Evolutionary conservation across 441 rosid genomes (phyloP).

Genomic region (Mallotus repandus): DNA sequence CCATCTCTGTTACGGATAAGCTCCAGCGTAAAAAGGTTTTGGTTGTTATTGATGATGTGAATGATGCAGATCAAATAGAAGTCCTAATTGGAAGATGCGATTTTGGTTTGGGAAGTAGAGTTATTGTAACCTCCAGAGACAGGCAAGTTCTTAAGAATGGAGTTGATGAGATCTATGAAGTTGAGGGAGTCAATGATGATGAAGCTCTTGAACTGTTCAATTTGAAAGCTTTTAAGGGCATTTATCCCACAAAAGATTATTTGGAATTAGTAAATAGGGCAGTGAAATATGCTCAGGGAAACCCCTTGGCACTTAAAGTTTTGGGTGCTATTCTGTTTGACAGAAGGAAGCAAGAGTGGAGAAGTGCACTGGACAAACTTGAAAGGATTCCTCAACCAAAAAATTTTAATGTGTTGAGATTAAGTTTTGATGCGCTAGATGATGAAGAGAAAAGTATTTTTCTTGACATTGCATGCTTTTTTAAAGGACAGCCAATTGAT

Average conservation of each 20-base stretch:
- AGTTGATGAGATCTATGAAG: conserved; percentile 11
- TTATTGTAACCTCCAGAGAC: conserved; percentile 15
- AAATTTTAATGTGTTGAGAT: conserved; percentile 1
- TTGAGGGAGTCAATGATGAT: not conserved
- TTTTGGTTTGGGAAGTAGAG: conserved; percentile 7
- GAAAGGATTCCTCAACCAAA: not conserved
- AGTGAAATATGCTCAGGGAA: conserved; percentile 7
- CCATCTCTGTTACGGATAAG: not conserved
- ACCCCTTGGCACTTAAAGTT: conserved; percentile 23
- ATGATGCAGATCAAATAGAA: not conserved
- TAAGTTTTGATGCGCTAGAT: conserved; percentile 12
- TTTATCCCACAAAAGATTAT: not conserved
- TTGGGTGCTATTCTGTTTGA: conserved; percentile 20
- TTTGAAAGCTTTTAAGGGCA: not conserved
- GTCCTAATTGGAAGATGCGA: not conserved
- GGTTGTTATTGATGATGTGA: conserved; percentile 17
- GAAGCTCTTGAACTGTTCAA: conserved; percentile 14
- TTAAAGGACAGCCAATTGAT: not conserved
- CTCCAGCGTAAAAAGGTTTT: not conserved
- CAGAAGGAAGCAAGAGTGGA: conserved; percentile 7
- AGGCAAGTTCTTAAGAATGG: conserved; percentile 3
- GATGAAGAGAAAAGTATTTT: not conserved
- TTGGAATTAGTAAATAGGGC: not conserved
- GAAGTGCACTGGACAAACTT: not conserved
- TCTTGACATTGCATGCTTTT: conserved; percentile 16